These are phyloP conservation scores for Triticum monococcum DNA, from an alignment of 176 grass and related monocot genomes.

Conservation along the genomic window DNA sequence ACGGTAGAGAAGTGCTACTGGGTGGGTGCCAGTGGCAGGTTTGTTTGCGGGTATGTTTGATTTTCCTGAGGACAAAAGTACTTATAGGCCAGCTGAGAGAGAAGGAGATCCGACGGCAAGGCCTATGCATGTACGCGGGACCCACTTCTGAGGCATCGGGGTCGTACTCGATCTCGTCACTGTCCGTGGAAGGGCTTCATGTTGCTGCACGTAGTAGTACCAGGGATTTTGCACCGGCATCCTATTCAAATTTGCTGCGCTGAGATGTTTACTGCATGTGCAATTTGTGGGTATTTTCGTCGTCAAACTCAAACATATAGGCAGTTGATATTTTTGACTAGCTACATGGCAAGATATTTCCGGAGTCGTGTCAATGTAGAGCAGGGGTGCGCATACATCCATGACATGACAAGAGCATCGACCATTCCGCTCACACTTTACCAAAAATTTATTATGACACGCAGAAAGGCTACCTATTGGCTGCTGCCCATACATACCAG, in stretches of 20 bases:
- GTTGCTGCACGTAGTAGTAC: too few species aligned
- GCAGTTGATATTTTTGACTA: neutral
- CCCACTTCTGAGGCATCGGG: neutral
- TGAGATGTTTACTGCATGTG: neutral
- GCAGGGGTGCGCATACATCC: neutral
- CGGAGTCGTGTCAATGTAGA: neutral
- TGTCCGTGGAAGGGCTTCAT: neutral
- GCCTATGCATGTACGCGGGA: neutral
- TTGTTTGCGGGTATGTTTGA: neutral
- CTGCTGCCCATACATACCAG: neutral
- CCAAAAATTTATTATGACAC: neutral
- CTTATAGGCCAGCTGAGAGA: constrained; percentile 17
- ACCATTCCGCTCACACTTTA: neutral
- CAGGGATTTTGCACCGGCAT: neutral
- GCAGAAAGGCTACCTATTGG: neutral
- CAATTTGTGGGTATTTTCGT: neutral
- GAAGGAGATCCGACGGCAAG: neutral
- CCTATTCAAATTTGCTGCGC: neutral
- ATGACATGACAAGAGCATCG: neutral
- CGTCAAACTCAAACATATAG: neutral
- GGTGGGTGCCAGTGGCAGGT: neutral
- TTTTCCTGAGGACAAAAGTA: constrained; percentile 23
- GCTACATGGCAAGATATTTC: neutral
- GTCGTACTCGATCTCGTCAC: constrained; percentile 14
- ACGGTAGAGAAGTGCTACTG: neutral